A percentile compares a stretch with the other conserved stretches of the same genome.
phyloP scores from a whole-genome alignment of 169 alveolate species.

The Plasmodium reichenowi region DNA sequence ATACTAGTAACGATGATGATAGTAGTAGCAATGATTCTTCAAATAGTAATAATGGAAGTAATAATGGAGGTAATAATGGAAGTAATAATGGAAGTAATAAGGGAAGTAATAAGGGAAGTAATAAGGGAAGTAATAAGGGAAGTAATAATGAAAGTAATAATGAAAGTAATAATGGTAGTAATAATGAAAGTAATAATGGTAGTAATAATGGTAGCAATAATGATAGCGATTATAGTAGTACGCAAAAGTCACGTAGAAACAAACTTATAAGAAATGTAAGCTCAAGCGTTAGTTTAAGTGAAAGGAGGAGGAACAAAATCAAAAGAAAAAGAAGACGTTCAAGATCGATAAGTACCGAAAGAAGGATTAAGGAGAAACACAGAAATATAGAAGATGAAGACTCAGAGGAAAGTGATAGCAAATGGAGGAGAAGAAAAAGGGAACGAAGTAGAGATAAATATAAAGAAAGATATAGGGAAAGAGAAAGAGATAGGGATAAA shows the following conservation, averaged over 20 bases:
- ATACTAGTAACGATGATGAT: background rate
- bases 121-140: too few relatives aligned
- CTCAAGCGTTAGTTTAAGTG: background rate
- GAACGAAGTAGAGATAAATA: background rate
- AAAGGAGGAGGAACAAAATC: conserved; percentile 1
- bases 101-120: too few relatives aligned
- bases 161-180: too few relatives aligned
- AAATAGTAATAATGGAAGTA: background rate
- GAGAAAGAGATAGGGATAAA: background rate
- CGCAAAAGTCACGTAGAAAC: background rate
- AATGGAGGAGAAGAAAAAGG: conserved; percentile 4
- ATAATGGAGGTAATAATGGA: too few relatives aligned
- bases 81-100: too few relatives aligned
- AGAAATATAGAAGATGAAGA: conserved; percentile 1
- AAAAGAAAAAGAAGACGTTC: background rate
- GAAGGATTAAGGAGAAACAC: background rate
- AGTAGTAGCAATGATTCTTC: too few relatives aligned
- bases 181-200: too few relatives aligned
- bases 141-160: too few relatives aligned
- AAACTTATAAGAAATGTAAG: background rate
- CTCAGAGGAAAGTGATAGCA: background rate
- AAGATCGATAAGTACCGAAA: background rate
- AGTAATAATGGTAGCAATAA: background rate
- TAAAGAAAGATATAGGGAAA: background rate
- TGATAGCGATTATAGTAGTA: conserved; percentile 1